Evolutionary conservation across 148 eudicot species (phyloP), one percentile per base, ranked within the genome.

Genomic region (Amaranthus cruentus): DNA sequence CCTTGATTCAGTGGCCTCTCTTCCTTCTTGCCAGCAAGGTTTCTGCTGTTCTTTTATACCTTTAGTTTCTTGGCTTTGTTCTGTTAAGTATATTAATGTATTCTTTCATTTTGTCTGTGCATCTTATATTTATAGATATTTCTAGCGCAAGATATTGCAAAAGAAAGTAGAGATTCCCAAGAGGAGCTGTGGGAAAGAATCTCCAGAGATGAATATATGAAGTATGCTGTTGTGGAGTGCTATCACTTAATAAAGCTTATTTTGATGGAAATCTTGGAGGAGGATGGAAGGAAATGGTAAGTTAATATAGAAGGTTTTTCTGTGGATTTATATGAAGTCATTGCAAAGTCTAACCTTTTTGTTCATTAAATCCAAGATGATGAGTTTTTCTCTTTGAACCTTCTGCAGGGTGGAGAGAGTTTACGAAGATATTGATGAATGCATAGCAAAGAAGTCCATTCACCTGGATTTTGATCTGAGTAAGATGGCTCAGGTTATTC

Each of bases 11-110:
- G 84, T 95, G 99, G 97, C 99, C 99, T 53, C 97, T 95, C 69
- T 95, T 95, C 76, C 97, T 95, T 80, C 88, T 95, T 75, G 97
- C 89, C 52, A 95, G 99, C 97, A 92, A 95, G 93, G 99, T 94
- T 68, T 49, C 67, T 55, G 15, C 12, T 61, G 51, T 61, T 66
- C 47, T 68, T 10, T 53, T 77, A 10, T 51, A 57, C 4, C n/a
- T 62, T 59, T 62, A 48, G 42, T 50, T 6, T 57, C 61, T 47
- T 47, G 42, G 58, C 15, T 14, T 73, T 3, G 1, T 4, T 58
- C 13, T 59, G 13, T 48, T 61, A 6, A 5, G 44, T 69, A 43
- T 55, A 55, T 48, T 66, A 12, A 38, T 44, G 55, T n/a, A 13
- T 49, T 75, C 48, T 42, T 50, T 38, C 64, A 4, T 7, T 56